Percentiles rank a stretch among this genome's conserved stretches.
phyloP scores from a whole-genome alignment of 495 filamentous ascomycete species.

The Penicillium samsonianum region DNA sequence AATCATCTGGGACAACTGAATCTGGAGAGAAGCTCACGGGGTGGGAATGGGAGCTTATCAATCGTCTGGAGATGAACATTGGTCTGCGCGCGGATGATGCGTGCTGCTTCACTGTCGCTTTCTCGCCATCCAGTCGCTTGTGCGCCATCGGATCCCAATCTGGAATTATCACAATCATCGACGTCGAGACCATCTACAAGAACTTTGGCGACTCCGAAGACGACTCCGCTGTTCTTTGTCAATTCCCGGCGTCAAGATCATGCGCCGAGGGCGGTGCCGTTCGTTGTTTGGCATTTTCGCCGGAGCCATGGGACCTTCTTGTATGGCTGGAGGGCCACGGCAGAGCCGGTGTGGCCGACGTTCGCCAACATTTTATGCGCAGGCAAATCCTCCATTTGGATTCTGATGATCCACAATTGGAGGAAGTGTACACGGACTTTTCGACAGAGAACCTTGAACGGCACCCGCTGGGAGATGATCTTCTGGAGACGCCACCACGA shows the following conservation, averaged over 20 bases:
- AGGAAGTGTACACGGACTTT: conserved; percentile 56
- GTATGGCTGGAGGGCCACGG: conserved; percentile 92
- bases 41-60: conserved; percentile 41
- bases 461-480: conserved; percentile 28
- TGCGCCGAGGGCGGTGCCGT: conserved; percentile 71
- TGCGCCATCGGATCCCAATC: conserved; percentile 73
- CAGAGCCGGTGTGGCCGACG: conserved; percentile 79
- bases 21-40: conserved; percentile 44
- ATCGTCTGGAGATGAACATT: conserved; percentile 41
- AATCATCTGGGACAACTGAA: conserved; percentile 45
- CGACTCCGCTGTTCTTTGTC: conserved; percentile 40
- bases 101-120: conserved; percentile 70
- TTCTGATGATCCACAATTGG: conserved; percentile 50
- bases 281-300: conserved; percentile 86
- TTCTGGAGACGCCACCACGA: conserved; percentile 28
- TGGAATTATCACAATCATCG: conserved; percentile 68
- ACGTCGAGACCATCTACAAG: conserved; percentile 52
- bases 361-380: conserved; percentile 71
- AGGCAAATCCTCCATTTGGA: conserved; percentile 74
- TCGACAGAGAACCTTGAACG: conserved; percentile 28
- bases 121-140: conserved; percentile 65
- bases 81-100: conserved; percentile 38
- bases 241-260: conserved; percentile 59
- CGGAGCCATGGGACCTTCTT: conserved; percentile 85
- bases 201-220: conserved; percentile 39